These are phyloP conservation scores for Chiua virens DNA, from an alignment of 768 basidiomycete genomes.

Conservation along the genomic window DNA sequence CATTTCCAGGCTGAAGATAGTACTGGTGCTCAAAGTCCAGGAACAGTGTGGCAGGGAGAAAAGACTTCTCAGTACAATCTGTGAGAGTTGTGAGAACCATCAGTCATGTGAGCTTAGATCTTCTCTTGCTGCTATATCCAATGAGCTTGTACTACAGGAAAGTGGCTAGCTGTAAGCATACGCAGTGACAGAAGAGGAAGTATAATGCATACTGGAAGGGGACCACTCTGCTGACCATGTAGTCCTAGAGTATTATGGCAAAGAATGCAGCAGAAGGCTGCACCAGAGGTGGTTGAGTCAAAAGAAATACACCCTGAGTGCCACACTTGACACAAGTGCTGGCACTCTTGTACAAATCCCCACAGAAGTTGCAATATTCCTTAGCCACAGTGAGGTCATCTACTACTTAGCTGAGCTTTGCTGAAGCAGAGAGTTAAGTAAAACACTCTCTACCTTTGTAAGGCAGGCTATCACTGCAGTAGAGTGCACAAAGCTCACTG, in stretches of 20 bases:
- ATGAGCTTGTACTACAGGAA: background rate
- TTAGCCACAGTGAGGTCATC: background rate
- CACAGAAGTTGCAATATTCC: background rate
- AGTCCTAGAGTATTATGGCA: background rate
- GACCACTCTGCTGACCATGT: background rate
- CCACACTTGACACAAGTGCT: background rate
- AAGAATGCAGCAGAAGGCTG: background rate
- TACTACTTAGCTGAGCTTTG: too few species aligned
- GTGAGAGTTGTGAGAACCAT: background rate
- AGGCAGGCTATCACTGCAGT: too few species aligned
- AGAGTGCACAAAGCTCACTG: too few species aligned
- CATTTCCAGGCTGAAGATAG: background rate
- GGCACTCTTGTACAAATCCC: background rate
- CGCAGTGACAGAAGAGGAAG: too few species aligned
- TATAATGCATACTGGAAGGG: background rate
- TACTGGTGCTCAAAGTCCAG: background rate
- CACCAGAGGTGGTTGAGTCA: background rate
- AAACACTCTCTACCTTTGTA: too few species aligned
- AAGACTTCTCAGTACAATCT: background rate
- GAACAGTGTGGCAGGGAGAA: background rate
- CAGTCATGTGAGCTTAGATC: background rate
- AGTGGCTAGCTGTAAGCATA: background rate
- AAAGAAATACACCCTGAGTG: background rate
- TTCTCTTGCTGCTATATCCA: background rate
- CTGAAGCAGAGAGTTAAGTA: background rate